phyloP scores from a whole-genome alignment of 805 yeast genomes.

The Jamesozyma lodderae region DNA sequence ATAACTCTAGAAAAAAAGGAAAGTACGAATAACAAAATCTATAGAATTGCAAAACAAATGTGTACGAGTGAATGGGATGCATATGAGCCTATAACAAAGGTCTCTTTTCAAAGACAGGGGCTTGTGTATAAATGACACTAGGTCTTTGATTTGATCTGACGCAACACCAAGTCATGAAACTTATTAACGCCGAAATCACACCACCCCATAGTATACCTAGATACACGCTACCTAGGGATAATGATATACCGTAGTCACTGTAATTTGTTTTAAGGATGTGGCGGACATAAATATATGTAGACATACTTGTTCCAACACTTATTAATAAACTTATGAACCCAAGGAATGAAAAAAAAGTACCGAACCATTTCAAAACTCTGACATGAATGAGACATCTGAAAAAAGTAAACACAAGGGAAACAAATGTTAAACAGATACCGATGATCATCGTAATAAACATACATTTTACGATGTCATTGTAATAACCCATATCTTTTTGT shows the following conservation, averaged over 20 bases:
- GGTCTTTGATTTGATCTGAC: constrained; percentile 13
- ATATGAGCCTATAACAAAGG: constrained; percentile 8
- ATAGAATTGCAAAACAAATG: neutral
- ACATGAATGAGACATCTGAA: constrained; percentile 32
- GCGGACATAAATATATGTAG: constrained; percentile 42
- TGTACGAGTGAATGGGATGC: neutral
- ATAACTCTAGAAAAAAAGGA: too few species aligned
- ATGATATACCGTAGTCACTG: constrained; percentile 44
- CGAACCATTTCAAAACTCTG: constrained; percentile 40
- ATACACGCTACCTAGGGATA: constrained; percentile 42
- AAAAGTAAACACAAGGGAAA: constrained; percentile 33
- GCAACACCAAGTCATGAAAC: constrained; percentile 34
- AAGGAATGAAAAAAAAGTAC: constrained; percentile 37
- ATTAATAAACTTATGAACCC: constrained; percentile 33
- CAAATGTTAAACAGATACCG: constrained; percentile 38
- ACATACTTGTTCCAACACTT: constrained; percentile 54
- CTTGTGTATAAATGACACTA: constrained; percentile 9
- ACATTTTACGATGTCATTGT: constrained; percentile 44
- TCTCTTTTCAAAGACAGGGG: constrained; percentile 16
- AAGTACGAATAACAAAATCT: too few species aligned
- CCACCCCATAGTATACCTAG: constrained; percentile 61
- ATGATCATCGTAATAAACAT: constrained; percentile 48
- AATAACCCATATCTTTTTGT: constrained; percentile 35
- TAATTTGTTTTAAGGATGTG: constrained; percentile 42
- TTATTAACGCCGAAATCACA: constrained; percentile 38